Evolutionary conservation across 106 monocot genomes (phyloP).

Genomic region (Dendrobium chrysotoxum): DNA sequence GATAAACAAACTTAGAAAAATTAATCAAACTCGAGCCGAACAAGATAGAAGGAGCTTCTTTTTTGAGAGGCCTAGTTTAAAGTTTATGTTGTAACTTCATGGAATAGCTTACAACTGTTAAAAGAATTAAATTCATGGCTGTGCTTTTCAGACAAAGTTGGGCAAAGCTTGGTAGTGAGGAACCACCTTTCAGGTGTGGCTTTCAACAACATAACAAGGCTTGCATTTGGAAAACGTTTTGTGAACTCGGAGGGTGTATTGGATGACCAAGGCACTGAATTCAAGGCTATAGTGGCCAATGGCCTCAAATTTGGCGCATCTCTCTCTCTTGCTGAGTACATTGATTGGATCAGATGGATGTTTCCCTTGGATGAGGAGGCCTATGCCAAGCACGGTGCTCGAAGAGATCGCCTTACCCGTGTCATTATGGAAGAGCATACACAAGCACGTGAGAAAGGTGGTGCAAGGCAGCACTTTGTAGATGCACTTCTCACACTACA

Average conservation of each 20-base stretch:
- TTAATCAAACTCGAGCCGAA: too few species aligned
- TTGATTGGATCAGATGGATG: constrained; percentile 72
- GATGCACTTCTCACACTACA: constrained; percentile 65
- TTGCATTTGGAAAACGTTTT: constrained; percentile 88
- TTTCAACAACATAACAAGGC: constrained; percentile 88
- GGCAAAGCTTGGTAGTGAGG: constrained; percentile 50
- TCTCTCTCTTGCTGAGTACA: constrained; percentile 59
- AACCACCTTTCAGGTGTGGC: constrained; percentile 54
- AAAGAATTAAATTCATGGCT: not conserved
- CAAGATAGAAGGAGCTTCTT: too few species aligned
- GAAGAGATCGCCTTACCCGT: constrained; percentile 58
- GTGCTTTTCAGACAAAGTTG: constrained; percentile 28
- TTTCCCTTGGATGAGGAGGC: constrained; percentile 69
- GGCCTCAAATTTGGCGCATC: constrained; percentile 70
- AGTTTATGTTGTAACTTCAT: too few species aligned
- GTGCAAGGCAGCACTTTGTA: constrained; percentile 69
- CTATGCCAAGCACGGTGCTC: constrained; percentile 43
- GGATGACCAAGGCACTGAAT: constrained; percentile 67
- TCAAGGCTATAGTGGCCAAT: constrained; percentile 65
- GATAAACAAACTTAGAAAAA: too few species aligned
- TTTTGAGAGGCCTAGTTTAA: too few species aligned
- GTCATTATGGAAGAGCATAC: constrained; percentile 82
- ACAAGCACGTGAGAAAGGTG: constrained; percentile 34
- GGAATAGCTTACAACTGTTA: not conserved
- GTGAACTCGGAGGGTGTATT: constrained; percentile 50